A percentile compares a stretch with the other conserved stretches of the same genome.
phyloP scores from a whole-genome alignment of 805 yeast genomes.

The Kurtzmaniella fragi region DNA sequence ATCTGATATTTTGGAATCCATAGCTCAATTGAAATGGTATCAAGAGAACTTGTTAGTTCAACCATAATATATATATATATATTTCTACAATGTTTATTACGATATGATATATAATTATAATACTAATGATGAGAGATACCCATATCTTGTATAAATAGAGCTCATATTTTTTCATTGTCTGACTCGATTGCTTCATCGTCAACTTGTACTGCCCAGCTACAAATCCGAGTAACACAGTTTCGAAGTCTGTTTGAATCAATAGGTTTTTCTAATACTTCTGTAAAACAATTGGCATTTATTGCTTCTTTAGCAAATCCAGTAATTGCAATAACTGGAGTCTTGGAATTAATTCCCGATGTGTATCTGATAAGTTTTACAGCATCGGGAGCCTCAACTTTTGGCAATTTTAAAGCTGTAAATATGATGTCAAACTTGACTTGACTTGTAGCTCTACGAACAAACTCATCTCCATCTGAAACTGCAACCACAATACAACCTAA shows the following conservation, averaged over 20 bases:
- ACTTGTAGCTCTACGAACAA: slow-evolving; percentile 76
- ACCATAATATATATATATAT: slow-evolving; percentile 1
- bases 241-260: slow-evolving; percentile 19
- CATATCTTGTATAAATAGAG: too few relatives aligned
- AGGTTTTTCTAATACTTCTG: slow-evolving; percentile 74
- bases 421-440: slow-evolving; percentile 81
- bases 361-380: slow-evolving; percentile 69
- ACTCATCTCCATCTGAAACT: slow-evolving; percentile 75
- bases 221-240: slow-evolving; percentile 16
- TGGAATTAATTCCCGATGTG: slow-evolving; percentile 72
- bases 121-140: too few relatives aligned
- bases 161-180: slow-evolving; percentile 13
- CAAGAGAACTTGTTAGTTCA: slow-evolving; percentile 53
- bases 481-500: slow-evolving; percentile 78
- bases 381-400: slow-evolving; percentile 67
- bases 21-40: slow-evolving; percentile 76
- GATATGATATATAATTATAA: too few relatives aligned
- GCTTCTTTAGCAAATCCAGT: slow-evolving; percentile 75
- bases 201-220: slow-evolving; percentile 3
- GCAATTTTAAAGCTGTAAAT: slow-evolving; percentile 65
- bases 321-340: slow-evolving; percentile 71
- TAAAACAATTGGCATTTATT: slow-evolving; percentile 46
- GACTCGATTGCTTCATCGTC: slow-evolving; percentile 25
- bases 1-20: slow-evolving; percentile 85
- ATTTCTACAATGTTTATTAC: background rate